Evolutionary conservation across 768 basidiomycete species (phyloP), one percentile per base, ranked within the genome.

Genomic region (Leccinum broughii): DNA sequence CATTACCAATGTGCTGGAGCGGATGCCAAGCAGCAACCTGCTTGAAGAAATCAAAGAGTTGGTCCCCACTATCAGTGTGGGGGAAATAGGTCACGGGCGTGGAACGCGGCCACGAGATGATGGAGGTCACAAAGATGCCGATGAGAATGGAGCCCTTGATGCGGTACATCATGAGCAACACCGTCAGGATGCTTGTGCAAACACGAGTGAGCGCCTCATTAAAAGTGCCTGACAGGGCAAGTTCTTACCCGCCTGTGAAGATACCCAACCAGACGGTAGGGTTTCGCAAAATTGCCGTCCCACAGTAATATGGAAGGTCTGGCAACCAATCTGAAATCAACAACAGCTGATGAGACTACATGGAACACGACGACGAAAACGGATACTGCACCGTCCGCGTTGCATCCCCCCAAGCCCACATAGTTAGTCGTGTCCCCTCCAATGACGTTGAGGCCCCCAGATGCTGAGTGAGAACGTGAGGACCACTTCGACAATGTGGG

Each of bases 251-350:
- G 64, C 93, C 93, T 6, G 86, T 77, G 72, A 92, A 91, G 58
- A 94, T 83, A 37, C 93, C 93, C n/a, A 94, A 75, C 93, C 93
- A 95, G 78, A 91, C 86, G 10, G 87, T 90, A 1, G 92, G 90
- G 62, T 76, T 87, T 41, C 83, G 86, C 28, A 95, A 76, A 4
- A 91, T 87, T 44, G 82, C 84, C 14, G 77, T 70, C 3, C 75
- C 77, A 64, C 93, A 95, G 75, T 83, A 92, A 55, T 80, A 67
- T 5, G 84, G 78, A 30, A 92, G 75, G 51, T 75, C 71, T 0
- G 70, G 61, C 54, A 80, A 35, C 68, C 78, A 83, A 67, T 89
- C 81, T 74, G 63, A 57, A 20, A 56, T 54, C 4, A 20, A 44
- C 6, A 32, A 54, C n/a, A 22, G 35, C 17, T 14, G 10, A 35